These are phyloP conservation scores for Parsonsia alboflavescens DNA, from an alignment of 257 asterid species.

Conservation along the genomic window DNA sequence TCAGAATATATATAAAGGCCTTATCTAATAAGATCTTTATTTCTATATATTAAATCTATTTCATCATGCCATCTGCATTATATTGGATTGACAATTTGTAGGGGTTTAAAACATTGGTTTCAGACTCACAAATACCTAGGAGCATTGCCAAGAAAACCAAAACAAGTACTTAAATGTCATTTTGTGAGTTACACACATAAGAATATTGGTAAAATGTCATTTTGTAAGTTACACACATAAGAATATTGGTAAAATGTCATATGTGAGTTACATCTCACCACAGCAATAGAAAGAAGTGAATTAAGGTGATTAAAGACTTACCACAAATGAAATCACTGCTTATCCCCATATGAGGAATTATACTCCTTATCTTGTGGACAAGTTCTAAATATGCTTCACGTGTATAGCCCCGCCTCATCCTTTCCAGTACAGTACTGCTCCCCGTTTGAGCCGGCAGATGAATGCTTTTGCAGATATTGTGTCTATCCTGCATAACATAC, in stretches of 20 bases:
- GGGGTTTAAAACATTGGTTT: background rate
- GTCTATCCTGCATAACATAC: constrained; percentile 81
- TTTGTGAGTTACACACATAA: too few species aligned
- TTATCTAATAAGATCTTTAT: background rate
- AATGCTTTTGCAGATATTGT: constrained; percentile 87
- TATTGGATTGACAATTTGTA: background rate
- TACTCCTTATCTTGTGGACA: constrained; percentile 61
- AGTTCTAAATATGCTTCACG: constrained; percentile 86
- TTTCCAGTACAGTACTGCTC: constrained; percentile 74
- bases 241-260: too few species aligned
- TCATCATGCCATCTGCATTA: background rate
- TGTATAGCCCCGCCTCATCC: constrained; percentile 95
- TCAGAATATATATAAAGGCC: background rate
- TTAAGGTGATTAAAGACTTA: constrained; percentile 30
- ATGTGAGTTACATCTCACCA: background rate
- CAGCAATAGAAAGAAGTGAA: constrained; percentile 8
- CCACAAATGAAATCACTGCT: constrained; percentile 98
- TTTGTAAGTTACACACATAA: too few species aligned
- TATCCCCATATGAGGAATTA: constrained; percentile 85
- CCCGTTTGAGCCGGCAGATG: constrained; percentile 98
- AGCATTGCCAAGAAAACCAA: background rate
- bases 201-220: too few species aligned
- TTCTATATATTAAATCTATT: background rate
- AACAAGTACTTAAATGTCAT: background rate
- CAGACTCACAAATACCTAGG: background rate